A percentile compares a stretch with the other conserved stretches of the same genome.
Evolutionary conservation across 2,329 filamentous ascomycete genomes (phyloP).

Genomic region (Aspergillus amoenus): DNA sequence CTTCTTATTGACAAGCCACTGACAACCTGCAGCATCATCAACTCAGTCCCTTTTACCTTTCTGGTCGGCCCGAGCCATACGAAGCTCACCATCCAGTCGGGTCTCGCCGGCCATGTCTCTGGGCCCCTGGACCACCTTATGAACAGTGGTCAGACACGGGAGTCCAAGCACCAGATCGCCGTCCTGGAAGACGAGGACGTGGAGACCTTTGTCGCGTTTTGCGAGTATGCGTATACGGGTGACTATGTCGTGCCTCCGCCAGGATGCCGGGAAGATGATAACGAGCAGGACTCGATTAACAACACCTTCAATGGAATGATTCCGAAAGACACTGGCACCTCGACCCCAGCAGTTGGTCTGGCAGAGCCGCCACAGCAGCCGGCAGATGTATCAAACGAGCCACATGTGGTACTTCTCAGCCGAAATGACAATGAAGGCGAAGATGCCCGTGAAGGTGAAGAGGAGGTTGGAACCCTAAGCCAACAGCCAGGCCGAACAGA

Average conservation of each 20-base stretch:
- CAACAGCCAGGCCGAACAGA: not conserved
- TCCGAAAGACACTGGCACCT: constrained; percentile 15
- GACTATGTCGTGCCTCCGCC: constrained; percentile 43
- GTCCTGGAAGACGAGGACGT: constrained; percentile 49
- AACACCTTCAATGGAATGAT: constrained; percentile 17
- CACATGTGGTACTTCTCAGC: not conserved
- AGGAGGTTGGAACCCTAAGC: not conserved
- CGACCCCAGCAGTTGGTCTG: constrained; percentile 4
- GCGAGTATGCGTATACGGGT: constrained; percentile 51
- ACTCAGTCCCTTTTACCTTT: constrained; percentile 47
- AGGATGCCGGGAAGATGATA: constrained; percentile 21
- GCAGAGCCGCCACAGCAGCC: constrained; percentile 1
- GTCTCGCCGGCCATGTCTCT: constrained; percentile 46
- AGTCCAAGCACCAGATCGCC: constrained; percentile 44
- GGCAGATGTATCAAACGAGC: not conserved
- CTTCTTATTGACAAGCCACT: constrained; percentile 10
- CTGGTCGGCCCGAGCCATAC: constrained; percentile 47
- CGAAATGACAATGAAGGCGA: not conserved
- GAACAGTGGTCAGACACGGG: constrained; percentile 47
- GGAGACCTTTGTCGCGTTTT: constrained; percentile 50
- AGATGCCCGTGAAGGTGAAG: not conserved
- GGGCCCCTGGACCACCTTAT: constrained; percentile 45
- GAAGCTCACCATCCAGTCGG: constrained; percentile 48
- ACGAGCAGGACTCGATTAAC: constrained; percentile 15
- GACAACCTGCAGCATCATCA: constrained; percentile 39